phyloP scores from a whole-genome alignment of 1,284 basidiomycete genomes.

The Porogramme epimiltina region DNA sequence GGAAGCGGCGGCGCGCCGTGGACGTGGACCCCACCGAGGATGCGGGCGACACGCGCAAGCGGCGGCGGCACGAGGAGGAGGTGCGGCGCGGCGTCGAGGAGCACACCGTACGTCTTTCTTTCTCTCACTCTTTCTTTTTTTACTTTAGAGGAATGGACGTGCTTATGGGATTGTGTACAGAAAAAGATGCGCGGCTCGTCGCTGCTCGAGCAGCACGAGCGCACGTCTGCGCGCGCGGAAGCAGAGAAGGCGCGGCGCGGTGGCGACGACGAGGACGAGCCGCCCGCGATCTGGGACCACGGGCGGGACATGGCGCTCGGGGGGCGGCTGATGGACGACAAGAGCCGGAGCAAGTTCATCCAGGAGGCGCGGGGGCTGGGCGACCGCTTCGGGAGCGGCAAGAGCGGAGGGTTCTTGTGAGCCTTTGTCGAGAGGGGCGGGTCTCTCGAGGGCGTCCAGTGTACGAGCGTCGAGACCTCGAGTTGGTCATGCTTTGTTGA shows the following conservation, averaged over 20 bases:
- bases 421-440: neutral
- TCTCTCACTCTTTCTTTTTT: no score
- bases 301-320: slow-evolving; percentile 83
- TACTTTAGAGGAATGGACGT: no score
- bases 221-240: slow-evolving; percentile 20
- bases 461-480: no score
- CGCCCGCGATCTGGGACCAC: slow-evolving; percentile 84
- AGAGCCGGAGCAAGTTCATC: slow-evolving; percentile 74
- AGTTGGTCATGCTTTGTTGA: no score
- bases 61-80: slow-evolving; percentile 63
- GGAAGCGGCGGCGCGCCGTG: slow-evolving; percentile 73
- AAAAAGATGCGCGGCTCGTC: slow-evolving; percentile 65
- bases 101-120: slow-evolving; percentile 75
- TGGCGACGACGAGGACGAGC: slow-evolving; percentile 51
- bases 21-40: slow-evolving; percentile 43
- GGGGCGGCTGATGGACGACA: slow-evolving; percentile 85
- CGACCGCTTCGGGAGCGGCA: slow-evolving; percentile 78
- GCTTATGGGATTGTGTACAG: slow-evolving; percentile 47
- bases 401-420: slow-evolving; percentile 61
- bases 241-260: slow-evolving; percentile 41
- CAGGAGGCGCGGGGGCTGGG: slow-evolving; percentile 78
- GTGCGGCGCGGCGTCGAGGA: slow-evolving; percentile 73
- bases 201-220: slow-evolving; percentile 68
- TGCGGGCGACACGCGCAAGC: slow-evolving; percentile 50
- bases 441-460: no score